Conservation (phyloP, 148 eudicot genomes). For the Spergularia marina region DNA sequence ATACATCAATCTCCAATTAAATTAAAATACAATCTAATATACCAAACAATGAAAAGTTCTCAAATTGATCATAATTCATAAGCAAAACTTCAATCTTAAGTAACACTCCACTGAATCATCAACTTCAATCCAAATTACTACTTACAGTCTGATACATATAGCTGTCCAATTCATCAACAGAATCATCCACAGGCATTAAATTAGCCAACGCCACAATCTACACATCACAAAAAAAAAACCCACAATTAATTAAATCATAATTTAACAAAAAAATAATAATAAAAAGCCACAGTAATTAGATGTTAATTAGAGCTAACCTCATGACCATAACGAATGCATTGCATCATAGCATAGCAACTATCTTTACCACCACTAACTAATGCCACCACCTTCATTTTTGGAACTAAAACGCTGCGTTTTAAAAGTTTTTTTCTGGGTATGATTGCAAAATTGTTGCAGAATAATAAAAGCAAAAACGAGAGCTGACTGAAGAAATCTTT, state of each 20-base stretch:
- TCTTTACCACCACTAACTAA: conserved; percentile 95
- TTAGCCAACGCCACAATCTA: conserved; percentile 97
- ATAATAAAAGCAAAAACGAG: no score
- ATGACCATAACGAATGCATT: conserved; percentile 84
- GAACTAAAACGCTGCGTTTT: not conserved
- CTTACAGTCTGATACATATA: conserved; percentile 99
- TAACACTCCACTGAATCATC: not conserved
- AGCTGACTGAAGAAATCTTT: no score
- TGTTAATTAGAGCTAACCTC: conserved; percentile 41
- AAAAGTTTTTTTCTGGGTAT: no score
- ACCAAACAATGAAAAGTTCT: not conserved
- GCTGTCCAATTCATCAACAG: conserved; percentile 91
- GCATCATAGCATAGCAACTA: conserved; percentile 98
- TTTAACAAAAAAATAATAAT: not conserved
- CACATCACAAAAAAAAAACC: not conserved
- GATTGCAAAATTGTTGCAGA: no score
- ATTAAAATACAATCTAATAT: no score
- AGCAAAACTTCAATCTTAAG: not conserved
- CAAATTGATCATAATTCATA: not conserved
- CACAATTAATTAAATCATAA: not conserved
- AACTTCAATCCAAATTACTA: not conserved
- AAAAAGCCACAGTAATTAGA: not conserved
- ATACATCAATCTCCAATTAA: no score
- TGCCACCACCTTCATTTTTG: conserved; percentile 86
- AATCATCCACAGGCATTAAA: conserved; percentile 86